Evolutionary conservation across 2,329 filamentous ascomycete species (phyloP), one percentile per base, ranked within the genome.

Genomic region (Phaeosphaeriaceae sp.): DNA sequence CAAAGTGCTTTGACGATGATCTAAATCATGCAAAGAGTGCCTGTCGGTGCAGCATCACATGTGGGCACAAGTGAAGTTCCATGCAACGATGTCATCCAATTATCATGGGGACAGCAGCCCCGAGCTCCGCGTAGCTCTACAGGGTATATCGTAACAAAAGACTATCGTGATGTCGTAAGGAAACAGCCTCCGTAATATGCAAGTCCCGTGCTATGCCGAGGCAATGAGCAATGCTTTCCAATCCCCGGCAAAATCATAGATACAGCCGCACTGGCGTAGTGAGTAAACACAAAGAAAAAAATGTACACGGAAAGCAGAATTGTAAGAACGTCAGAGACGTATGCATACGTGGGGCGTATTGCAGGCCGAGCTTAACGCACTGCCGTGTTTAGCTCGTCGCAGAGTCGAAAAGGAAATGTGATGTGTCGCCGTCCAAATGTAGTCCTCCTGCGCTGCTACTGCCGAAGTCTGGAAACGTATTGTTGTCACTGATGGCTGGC

Each of bases 381-480:
- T 24, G 22, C 7, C 17, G 19, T 22, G 15, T 24, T 27, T 15
- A 25, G 5, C 2, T 13, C 11, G 44, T 27, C 21, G 51, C 21
- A 9, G 51, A 10, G 20, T 41, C 24, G 36, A 55, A 55, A 3
- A 49, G 41, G 17, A 55, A 50, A 25, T 21, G n/a, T 5, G 24
- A 19, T 17, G 53, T 21, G 53, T 50, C 46, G 19, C 61, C 36
- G 19, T 63, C 36, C 11, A 69, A 25, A 24, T 47, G 45, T 9
- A 66, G 47, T 1, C 54, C 55, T 15, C 21, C 45, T 5, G 48
- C 24, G 31, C 3, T 36, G 36, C 57, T 49, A 33, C 55, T 48
- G 0, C 59, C 33, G 22, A 67, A 71, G 24, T 53, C 54, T 3
- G 66, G 58, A 42, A 71, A 71, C 1, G 58, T 15, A 40, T 57